phyloP scores from a whole-genome alignment of 805 yeast species.

The Clavispora vitiphila region DNA sequence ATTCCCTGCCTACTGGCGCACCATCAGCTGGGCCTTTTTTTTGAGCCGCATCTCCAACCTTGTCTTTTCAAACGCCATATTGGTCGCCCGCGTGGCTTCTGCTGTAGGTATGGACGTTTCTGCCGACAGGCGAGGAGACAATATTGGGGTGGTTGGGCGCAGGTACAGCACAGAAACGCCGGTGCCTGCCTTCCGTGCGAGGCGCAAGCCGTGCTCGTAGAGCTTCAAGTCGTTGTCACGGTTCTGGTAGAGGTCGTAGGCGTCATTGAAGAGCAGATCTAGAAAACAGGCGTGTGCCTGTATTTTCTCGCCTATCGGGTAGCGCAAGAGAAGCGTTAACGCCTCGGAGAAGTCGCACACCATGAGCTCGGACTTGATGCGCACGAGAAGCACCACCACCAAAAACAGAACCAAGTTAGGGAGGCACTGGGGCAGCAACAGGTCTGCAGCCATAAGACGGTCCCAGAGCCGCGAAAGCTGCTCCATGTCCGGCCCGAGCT shows the following conservation, averaged over 20 bases:
- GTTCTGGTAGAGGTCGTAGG: slow-evolving; percentile 27
- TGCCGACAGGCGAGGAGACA: background rate
- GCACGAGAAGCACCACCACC: slow-evolving; percentile 39
- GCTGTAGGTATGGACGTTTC: slow-evolving; percentile 2
- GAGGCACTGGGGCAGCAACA: slow-evolving; percentile 8
- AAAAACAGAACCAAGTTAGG: slow-evolving; percentile 38
- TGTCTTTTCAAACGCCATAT: slow-evolving; percentile 40
- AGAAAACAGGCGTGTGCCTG: slow-evolving; percentile 16
- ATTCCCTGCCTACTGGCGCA: background rate
- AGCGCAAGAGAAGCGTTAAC: slow-evolving; percentile 44
- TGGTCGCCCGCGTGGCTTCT: slow-evolving; percentile 26
- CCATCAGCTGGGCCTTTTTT: slow-evolving; percentile 29
- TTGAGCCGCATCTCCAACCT: slow-evolving; percentile 45
- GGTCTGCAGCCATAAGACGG: slow-evolving; percentile 31
- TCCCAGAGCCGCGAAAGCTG: slow-evolving; percentile 44
- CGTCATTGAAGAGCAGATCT: slow-evolving; percentile 26
- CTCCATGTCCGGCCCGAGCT: slow-evolving; percentile 37
- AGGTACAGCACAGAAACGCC: background rate
- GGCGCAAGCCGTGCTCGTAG: slow-evolving; percentile 35
- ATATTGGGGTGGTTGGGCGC: background rate
- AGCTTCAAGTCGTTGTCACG: slow-evolving; percentile 34
- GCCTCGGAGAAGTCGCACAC: slow-evolving; percentile 51
- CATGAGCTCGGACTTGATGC: slow-evolving; percentile 39
- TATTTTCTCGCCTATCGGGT: slow-evolving; percentile 32
- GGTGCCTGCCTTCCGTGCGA: slow-evolving; percentile 10